A percentile compares a stretch with the other conserved stretches of the same genome.
Conservation (phyloP, 2,329 filamentous ascomycete genomes). For the Penicillium thymicola region DNA sequence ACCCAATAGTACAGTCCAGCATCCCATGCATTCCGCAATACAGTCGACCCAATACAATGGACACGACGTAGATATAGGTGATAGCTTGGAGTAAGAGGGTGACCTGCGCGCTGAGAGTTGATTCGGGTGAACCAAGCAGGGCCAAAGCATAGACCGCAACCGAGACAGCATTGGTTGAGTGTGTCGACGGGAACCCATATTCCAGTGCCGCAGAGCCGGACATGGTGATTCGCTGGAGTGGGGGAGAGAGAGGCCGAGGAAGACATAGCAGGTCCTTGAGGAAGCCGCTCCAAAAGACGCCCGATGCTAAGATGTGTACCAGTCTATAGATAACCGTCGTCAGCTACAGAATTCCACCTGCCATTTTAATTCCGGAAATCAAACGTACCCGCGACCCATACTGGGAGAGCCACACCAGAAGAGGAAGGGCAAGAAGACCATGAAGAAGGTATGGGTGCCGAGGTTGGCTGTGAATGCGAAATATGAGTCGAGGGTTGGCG, state of each 20-base stretch:
- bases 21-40: conserved; percentile 99
- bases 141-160: conserved; percentile 82
- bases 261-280: conserved; percentile 92
- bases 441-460: conserved; percentile 98
- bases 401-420: conserved; percentile 93
- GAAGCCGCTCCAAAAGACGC: conserved; percentile 87
- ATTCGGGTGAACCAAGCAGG: conserved; percentile 63
- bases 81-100: conserved; percentile 63
- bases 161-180: conserved; percentile 94
- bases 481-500: conserved; percentile 86
- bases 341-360: neutral
- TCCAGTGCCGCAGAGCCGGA: conserved; percentile 91
- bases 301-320: conserved; percentile 71
- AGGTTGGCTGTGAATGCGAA: conserved; percentile 96
- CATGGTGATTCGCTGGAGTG: conserved; percentile 93
- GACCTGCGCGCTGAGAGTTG: conserved; percentile 57
- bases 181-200: conserved; percentile 95
- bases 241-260: conserved; percentile 85
- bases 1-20: conserved; percentile 81
- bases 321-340: conserved; percentile 33
- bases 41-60: conserved; percentile 84
- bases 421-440: conserved; percentile 87
- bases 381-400: conserved; percentile 77
- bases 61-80: conserved; percentile 80
- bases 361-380: neutral